Percentiles rank a stretch among this genome's conserved stretches.
phyloP scores from a whole-genome alignment of 208 protist species.

The Wallacemonas sp. region DNA sequence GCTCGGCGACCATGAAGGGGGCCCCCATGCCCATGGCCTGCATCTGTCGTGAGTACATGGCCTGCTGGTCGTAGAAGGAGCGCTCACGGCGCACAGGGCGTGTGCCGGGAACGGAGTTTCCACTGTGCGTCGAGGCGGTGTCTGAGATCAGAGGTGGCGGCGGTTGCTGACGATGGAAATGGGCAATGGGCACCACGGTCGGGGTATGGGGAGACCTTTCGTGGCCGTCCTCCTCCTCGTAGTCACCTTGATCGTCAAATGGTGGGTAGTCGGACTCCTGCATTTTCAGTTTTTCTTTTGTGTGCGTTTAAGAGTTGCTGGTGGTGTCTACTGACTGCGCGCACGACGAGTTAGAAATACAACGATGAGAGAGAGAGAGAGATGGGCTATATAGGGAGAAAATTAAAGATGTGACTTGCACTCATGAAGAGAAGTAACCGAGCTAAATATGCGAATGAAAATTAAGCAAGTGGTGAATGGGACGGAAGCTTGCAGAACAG shows the following conservation, averaged over 20 bases:
- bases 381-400: too few relatives aligned
- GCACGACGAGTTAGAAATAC: too few relatives aligned
- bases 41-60: constrained; percentile 42
- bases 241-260: not conserved
- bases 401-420: too few relatives aligned
- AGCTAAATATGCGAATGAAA: too few relatives aligned
- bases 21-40: constrained; percentile 30
- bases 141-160: not conserved
- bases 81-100: constrained; percentile 11
- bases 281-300: not conserved
- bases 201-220: not conserved
- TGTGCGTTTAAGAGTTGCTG: too few relatives aligned
- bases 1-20: constrained; percentile 9
- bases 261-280: not conserved
- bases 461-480: too few relatives aligned
- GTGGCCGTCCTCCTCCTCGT: not conserved
- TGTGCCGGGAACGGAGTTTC: not conserved
- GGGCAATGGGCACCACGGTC: not conserved
- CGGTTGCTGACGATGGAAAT: not conserved
- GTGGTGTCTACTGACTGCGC: too few relatives aligned
- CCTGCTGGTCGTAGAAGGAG: constrained; percentile 22
- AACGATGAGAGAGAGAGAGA: too few relatives aligned
- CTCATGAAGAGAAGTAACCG: too few relatives aligned
- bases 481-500: not conserved
- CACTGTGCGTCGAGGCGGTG: not conserved